Conservation (phyloP, 78 protist species). For the Protostelium mycophagum region DNA sequence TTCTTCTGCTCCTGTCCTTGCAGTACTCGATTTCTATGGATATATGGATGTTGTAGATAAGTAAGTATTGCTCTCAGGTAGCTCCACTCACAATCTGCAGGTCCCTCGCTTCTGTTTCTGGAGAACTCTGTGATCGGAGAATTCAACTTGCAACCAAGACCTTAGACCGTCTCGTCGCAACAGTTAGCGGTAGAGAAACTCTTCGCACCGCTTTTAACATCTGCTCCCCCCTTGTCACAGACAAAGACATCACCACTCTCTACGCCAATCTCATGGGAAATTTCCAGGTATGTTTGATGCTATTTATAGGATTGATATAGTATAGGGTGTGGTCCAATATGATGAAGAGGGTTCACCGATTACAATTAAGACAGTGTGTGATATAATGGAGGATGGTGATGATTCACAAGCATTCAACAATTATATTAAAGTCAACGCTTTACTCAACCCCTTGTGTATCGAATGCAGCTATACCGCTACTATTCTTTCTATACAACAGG, state of each 20-base stretch:
- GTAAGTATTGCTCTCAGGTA: neutral
- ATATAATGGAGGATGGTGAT: neutral
- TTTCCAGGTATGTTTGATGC: neutral
- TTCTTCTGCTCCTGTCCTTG: slow-evolving; percentile 60
- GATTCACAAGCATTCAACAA: neutral
- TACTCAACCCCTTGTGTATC: neutral
- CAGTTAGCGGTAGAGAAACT: slow-evolving; percentile 12
- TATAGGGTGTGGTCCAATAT: slow-evolving; percentile 34
- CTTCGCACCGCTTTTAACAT: slow-evolving; percentile 24
- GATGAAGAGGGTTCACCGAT: slow-evolving; percentile 18
- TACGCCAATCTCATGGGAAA: slow-evolving; percentile 48
- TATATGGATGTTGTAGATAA: slow-evolving; percentile 57
- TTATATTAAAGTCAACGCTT: neutral
- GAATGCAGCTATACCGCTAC: neutral
- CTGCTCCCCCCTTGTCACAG: slow-evolving; percentile 13
- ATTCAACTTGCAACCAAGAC: neutral
- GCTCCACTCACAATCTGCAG: neutral
- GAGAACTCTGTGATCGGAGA: neutral
- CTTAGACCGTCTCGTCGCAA: neutral
- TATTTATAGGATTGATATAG: neutral
- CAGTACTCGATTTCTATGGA: slow-evolving; percentile 49
- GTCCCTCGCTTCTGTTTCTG: neutral
- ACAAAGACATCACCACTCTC: slow-evolving; percentile 41
- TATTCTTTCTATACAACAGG: neutral
- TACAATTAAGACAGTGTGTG: neutral